Conservation (phyloP, 208 protist species). For the Trypanosoma scelopori region DNA sequence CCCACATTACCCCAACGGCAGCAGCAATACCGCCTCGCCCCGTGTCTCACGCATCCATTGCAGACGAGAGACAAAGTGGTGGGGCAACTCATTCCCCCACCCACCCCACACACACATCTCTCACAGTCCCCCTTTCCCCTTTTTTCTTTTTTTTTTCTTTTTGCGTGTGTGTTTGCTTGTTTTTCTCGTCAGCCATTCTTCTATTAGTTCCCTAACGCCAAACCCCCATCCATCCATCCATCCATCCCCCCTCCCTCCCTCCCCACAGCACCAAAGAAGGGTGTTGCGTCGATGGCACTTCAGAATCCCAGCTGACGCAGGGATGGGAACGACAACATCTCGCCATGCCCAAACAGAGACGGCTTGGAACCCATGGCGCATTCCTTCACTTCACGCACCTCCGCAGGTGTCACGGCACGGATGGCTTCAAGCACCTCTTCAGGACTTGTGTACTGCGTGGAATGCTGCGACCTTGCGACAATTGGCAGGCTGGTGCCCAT, state of each 20-base stretch:
- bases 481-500: conserved; percentile 74
- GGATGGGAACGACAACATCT: conserved; percentile 82
- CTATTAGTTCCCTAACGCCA: not conserved
- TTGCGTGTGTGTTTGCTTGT: conserved; percentile 1
- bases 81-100: too few species aligned
- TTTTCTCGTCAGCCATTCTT: not conserved
- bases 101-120: not conserved
- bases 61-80: too few species aligned
- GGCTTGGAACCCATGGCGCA: conserved; percentile 62
- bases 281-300: conserved; percentile 4
- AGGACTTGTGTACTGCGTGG: conserved; percentile 37
- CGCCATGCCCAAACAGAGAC: conserved; percentile 77
- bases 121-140: too few species aligned
- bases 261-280: too few species aligned
- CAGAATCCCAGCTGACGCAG: conserved; percentile 79
- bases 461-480: conserved; percentile 19
- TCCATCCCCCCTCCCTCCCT: too few species aligned
- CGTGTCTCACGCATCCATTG: too few species aligned
- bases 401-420: conserved; percentile 45
- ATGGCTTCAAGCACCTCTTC: conserved; percentile 72
- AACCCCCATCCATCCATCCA: not conserved
- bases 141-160: too few species aligned
- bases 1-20: too few species aligned
- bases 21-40: too few species aligned
- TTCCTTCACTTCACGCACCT: conserved; percentile 70